These are phyloP conservation scores for Cladosporium sp. DNA, from an alignment of 2,329 filamentous ascomycete species.

Conservation along the genomic window DNA sequence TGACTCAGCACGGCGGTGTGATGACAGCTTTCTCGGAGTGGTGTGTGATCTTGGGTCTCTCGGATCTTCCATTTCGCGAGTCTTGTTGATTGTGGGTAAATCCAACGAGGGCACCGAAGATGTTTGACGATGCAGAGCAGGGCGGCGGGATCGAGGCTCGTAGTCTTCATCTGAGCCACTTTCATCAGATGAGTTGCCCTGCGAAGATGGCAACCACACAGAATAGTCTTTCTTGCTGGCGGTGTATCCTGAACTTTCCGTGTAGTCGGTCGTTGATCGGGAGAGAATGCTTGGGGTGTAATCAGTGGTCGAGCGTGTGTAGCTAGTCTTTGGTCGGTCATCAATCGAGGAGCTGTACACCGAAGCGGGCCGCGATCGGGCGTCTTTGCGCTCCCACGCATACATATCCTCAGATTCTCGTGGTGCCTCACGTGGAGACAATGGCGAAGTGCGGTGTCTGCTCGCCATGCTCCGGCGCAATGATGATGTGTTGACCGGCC, in stretches of 20 bases:
- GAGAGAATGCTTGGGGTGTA: constrained; percentile 30
- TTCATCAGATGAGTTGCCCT: constrained; percentile 35
- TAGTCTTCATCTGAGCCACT: constrained; percentile 32
- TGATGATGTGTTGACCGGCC: constrained; percentile 15
- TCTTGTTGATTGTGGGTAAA: constrained; percentile 47
- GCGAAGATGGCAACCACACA: constrained; percentile 51
- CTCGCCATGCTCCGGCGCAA: constrained; percentile 28
- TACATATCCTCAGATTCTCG: constrained; percentile 7
- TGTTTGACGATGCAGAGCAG: constrained; percentile 43
- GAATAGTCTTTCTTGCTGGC: constrained; percentile 43
- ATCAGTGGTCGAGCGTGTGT: constrained; percentile 28
- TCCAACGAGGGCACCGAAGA: constrained; percentile 52
- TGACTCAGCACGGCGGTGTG: constrained; percentile 21
- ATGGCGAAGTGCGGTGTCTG: constrained; percentile 25
- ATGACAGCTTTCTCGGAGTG: constrained; percentile 11
- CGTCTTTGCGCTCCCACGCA: constrained; percentile 14
- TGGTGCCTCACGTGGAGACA: constrained; percentile 11
- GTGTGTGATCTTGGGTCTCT: neutral
- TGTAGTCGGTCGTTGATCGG: constrained; percentile 30
- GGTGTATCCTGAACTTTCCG: constrained; percentile 20
- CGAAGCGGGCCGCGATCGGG: constrained; percentile 6
- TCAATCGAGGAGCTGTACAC: constrained; percentile 9
- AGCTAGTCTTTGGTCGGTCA: constrained; percentile 8
- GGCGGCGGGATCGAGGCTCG: constrained; percentile 30
- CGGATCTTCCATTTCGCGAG: constrained; percentile 35